Conservation (phyloP, 495 filamentous ascomycete species). For the Trichoderma orchidacearum region DNA sequence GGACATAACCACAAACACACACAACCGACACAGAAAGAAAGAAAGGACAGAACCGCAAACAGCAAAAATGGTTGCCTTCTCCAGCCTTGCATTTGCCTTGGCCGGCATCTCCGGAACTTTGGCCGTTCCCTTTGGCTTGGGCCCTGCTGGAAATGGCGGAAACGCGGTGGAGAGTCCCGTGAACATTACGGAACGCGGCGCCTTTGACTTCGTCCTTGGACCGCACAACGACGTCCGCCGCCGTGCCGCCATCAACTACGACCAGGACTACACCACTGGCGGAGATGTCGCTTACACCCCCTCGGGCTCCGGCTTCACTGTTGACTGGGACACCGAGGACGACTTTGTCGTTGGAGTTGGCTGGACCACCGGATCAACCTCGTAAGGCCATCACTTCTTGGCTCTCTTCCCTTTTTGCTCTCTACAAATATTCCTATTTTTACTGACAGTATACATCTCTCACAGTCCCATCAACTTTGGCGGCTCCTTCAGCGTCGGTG, state of each 20-base stretch:
- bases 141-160: not conserved
- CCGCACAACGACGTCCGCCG: not conserved
- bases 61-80: not conserved
- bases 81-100: not conserved
- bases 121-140: not conserved
- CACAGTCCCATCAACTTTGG: not conserved
- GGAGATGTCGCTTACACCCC: not conserved
- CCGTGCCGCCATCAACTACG: not conserved
- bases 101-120: not conserved
- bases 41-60: not conserved
- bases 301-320: not conserved
- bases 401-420: no score
- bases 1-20: not conserved
- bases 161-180: no score
- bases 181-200: not conserved
- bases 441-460: not conserved
- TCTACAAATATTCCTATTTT: not conserved
- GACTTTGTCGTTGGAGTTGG: not conserved
- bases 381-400: not conserved
- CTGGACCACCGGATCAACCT: not conserved
- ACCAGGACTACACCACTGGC: not conserved
- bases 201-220: not conserved
- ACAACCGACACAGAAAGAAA: no score
- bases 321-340: not conserved
- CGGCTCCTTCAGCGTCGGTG: slow-evolving; percentile 7